Percentiles rank a stretch among this genome's conserved stretches.
Evolutionary conservation across 2,329 filamentous ascomycete species (phyloP).

Genomic region (Tolypocladium cylindrosporum): DNA sequence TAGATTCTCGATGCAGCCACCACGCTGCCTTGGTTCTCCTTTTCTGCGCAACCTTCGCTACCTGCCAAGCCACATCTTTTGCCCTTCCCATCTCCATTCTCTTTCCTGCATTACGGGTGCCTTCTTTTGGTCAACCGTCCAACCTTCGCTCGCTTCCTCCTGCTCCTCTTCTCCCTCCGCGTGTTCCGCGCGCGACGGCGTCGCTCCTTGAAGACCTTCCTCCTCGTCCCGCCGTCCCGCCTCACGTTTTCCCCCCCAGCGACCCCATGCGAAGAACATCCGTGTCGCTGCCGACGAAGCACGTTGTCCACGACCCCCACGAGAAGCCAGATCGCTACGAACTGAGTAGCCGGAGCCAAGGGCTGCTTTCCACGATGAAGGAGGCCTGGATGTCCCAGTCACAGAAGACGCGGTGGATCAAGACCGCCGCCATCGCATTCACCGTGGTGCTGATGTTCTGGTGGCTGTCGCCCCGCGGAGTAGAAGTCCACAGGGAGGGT

Average conservation of each 20-base stretch:
- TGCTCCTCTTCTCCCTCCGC: neutral
- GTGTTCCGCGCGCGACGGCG: conserved; percentile 14
- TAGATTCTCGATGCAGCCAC: neutral
- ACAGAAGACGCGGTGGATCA: conserved; percentile 55
- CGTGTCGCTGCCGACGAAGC: conserved; percentile 52
- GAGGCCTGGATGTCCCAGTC: conserved; percentile 52
- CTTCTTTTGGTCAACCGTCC: neutral
- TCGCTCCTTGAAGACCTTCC: conserved; percentile 10
- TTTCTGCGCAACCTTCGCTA: neutral
- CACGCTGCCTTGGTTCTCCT: conserved; percentile 3
- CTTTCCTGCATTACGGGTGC: neutral
- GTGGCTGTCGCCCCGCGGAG: conserved; percentile 50
- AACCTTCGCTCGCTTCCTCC: neutral
- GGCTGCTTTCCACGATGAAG: conserved; percentile 45
- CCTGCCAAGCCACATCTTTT: neutral
- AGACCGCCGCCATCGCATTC: conserved; percentile 53
- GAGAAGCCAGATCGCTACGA: conserved; percentile 56
- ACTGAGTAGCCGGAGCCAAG: conserved; percentile 32
- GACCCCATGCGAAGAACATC: conserved; percentile 52
- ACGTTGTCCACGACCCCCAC: conserved; percentile 49
- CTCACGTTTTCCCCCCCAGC: neutral
- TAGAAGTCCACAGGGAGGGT: conserved; percentile 42
- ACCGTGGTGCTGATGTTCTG: conserved; percentile 52
- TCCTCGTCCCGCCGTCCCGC: neutral
- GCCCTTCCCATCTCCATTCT: neutral